Evolutionary conservation across 495 filamentous ascomycete species (phyloP), one percentile per base, ranked within the genome.

Genomic region (Trichoderma virens): DNA sequence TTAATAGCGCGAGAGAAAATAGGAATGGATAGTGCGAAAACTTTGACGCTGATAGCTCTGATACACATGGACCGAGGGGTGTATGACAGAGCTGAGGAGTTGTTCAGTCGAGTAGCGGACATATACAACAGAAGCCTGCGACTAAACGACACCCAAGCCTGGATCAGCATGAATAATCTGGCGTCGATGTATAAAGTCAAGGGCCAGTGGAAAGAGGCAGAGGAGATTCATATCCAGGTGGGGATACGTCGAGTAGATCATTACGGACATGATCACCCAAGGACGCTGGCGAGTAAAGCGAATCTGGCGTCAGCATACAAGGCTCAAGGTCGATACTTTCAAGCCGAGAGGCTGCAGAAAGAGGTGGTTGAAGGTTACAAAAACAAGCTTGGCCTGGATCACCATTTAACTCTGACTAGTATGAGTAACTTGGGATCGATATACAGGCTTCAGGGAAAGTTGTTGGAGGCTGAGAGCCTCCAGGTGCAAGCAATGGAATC

Each of bases 381-480:
- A 64, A 69, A n/a, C 65, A 43, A 68, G 39, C 65, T 80, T 9
- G 75, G 80, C 2, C 41, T 56, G 13, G 71, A 78, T 31, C 75
- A 82, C 73, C 75, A 76, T 23, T 13, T 66, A 23, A 81, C 75
- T 20, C 63, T 82, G 61, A 69, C 35, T 1, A 75, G 68, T 39
- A 81, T 81, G 70, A 60, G 25, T 25, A 78, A 80, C 65, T 70
- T 82, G 3, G 75, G 76, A 14, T 68, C 14, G n/a, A 77, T 69
- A 1, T 73, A 70, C 32, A 25, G 39, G 14, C 56, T 65, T 28
- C 74, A 73, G 62, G 75, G 73, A 13, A 68, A 69, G 11, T 72
- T 38, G 34, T 39, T 66, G 11, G 69, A 75, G 51, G 77, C 72
- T 16, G 71, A 75, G 45, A 18, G 69, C 59, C 65, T 79, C 4